Percentiles rank a stretch among this genome's conserved stretches.
Conservation (phyloP, 805 yeast genomes). For the Pichia scutulata region DNA sequence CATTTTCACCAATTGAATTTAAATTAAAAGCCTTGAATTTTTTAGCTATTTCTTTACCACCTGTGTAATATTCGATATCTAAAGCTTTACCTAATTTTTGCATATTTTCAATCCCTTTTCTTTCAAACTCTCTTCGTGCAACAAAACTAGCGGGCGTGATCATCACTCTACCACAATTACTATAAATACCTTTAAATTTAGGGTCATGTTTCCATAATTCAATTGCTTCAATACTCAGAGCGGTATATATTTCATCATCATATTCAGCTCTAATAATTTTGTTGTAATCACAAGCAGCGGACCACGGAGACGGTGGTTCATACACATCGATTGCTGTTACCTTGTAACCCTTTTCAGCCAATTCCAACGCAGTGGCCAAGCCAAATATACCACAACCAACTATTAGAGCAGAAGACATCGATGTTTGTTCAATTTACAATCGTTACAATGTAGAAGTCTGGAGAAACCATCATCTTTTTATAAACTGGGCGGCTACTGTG, state of each 20-base stretch:
- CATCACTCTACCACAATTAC: slow-evolving; percentile 36
- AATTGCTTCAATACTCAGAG: slow-evolving; percentile 39
- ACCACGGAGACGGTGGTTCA: slow-evolving; percentile 36
- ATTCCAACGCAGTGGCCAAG: slow-evolving; percentile 35
- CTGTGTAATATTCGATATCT: slow-evolving; percentile 23
- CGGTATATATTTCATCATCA: slow-evolving; percentile 34
- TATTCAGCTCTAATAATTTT: slow-evolving; percentile 44
- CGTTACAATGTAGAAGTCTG: too few species aligned
- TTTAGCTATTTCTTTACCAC: slow-evolving; percentile 27
- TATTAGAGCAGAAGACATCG: slow-evolving; percentile 13
- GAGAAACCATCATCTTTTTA: too few species aligned
- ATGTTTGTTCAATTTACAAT: neutral
- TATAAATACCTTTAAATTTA: slow-evolving; percentile 27
- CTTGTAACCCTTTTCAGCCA: slow-evolving; percentile 25
- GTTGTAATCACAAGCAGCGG: slow-evolving; percentile 43
- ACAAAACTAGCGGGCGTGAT: slow-evolving; percentile 28
- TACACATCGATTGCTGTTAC: slow-evolving; percentile 34
- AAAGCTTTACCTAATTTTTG: slow-evolving; percentile 21
- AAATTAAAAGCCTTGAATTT: slow-evolving; percentile 14
- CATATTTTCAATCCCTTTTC: slow-evolving; percentile 30
- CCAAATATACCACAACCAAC: slow-evolving; percentile 41
- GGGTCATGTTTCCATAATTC: slow-evolving; percentile 32
- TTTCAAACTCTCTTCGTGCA: slow-evolving; percentile 34
- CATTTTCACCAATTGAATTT: slow-evolving; percentile 10
- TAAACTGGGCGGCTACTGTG: neutral